Base-by-base conservation (phyloP, 495 filamentous ascomycete genomes). In the Podospora australis region DNA sequence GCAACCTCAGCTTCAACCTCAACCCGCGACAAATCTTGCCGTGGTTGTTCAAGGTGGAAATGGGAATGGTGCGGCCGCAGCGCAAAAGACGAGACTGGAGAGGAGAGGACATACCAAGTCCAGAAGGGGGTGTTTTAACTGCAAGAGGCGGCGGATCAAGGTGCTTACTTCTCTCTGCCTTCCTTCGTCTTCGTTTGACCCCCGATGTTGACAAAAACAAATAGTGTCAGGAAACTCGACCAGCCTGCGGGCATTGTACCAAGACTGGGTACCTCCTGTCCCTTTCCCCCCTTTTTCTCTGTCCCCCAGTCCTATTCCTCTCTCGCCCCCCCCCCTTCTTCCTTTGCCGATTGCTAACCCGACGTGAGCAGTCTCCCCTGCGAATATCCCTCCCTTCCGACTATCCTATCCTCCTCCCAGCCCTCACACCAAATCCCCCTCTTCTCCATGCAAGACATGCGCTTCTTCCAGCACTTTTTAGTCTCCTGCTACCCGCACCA, bases 401-500 rank as follows among this genome's bases (percentile, higher is more conserved):
- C 60, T 53, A 58, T 72, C 11, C 21, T 13, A 23, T 23, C 21
- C 17, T 30, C 26, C 26, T 30, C 26, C 21, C 48, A 73, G 66
- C 70, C 70, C 1, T 65, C 67, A 23, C 58, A 70, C 32, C 67
- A 68, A 19, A 56, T 69, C 23, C 72, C 74, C 16, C 54, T 75
- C 0, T 80, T 80, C 59, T 74, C 68, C 28, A 62, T 74, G 14
- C 66, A 76, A 17, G 79, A 83, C 59, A 76, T 83, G 60, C 71
- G 78, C 41, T 74, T 82, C 53, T 82, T 82, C 60, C 78, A 84
- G 59, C 76, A 81, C 51, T 82, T 84, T 45, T 63, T 83, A 19
- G 48, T 74, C 16, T 62, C 58, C 7, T 80, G 78, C 46, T 74
- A 78, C 48, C 81, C 80, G 4, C 73, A 80, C 60, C 74, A 82